A percentile compares a stretch with the other conserved stretches of the same genome.
These are phyloP conservation scores for Truncatella angustata DNA, from an alignment of 2,329 filamentous ascomycete genomes.

Conservation along the genomic window DNA sequence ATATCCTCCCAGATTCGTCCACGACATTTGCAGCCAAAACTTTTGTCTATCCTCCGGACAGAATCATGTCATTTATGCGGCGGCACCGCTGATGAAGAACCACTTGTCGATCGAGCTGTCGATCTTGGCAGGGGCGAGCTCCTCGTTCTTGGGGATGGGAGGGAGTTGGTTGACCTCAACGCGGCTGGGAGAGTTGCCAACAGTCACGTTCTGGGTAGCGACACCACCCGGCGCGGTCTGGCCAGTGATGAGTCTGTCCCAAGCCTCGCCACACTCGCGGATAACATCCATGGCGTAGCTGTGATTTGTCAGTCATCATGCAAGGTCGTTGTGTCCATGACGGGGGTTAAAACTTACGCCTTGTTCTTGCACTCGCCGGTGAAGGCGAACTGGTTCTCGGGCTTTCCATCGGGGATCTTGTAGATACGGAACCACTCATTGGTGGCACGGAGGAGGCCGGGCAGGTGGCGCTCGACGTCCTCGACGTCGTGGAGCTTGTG, in stretches of 20 bases:
- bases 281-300: constrained; percentile 94
- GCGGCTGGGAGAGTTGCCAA: constrained; percentile 71
- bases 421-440: constrained; percentile 99
- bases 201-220: constrained; percentile 78
- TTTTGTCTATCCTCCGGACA: too few species aligned
- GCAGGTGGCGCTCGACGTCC: constrained; percentile 97
- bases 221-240: constrained; percentile 77
- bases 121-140: constrained; percentile 81
- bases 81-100: constrained; percentile 99
- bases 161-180: constrained; percentile 68
- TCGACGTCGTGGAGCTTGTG: constrained; percentile 97
- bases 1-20: not conserved
- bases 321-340: not conserved
- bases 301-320: constrained; percentile 14
- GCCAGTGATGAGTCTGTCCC: constrained; percentile 93
- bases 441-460: constrained; percentile 92
- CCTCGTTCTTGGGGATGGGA: constrained; percentile 75
- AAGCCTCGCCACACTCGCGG: constrained; percentile 93
- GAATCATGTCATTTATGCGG: constrained; percentile 62
- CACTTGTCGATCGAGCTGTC: constrained; percentile 99
- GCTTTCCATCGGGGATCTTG: constrained; percentile 99
- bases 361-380: constrained; percentile 99
- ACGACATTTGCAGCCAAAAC: not conserved
- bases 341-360: constrained; percentile 61
- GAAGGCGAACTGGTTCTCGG: constrained; percentile 99